These are phyloP conservation scores for Didymella pomorum DNA, from an alignment of 2,329 filamentous ascomycete species.

Conservation along the genomic window DNA sequence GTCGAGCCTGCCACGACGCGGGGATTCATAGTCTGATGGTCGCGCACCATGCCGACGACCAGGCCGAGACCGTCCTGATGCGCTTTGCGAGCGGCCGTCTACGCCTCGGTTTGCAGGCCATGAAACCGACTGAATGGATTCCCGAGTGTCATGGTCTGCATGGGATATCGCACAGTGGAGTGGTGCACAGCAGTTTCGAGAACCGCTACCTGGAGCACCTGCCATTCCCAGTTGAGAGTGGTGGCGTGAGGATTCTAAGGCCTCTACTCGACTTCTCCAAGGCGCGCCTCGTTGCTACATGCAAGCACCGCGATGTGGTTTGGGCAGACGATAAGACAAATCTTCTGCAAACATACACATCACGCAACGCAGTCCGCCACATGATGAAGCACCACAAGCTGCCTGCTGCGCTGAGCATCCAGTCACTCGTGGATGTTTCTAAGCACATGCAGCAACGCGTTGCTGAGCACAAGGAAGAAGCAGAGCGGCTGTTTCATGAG, in stretches of 20 bases:
- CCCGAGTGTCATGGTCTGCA: slow-evolving; percentile 83
- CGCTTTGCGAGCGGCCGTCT: slow-evolving; percentile 73
- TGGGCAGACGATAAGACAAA: slow-evolving; percentile 94
- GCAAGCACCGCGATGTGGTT: slow-evolving; percentile 68
- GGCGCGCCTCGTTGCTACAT: slow-evolving; percentile 76
- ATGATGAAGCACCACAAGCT: slow-evolving; percentile 67
- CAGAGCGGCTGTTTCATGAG: slow-evolving; percentile 62
- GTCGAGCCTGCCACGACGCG: slow-evolving; percentile 62
- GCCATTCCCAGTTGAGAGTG: slow-evolving; percentile 61
- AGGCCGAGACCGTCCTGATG: slow-evolving; percentile 88
- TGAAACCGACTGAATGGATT: slow-evolving; percentile 71
- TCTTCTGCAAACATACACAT: slow-evolving; percentile 75
- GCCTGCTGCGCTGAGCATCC: slow-evolving; percentile 73
- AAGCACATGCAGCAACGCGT: slow-evolving; percentile 62
- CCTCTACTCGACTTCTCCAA: slow-evolving; percentile 78
- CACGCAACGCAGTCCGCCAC: slow-evolving; percentile 80
- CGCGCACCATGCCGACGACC: slow-evolving; percentile 89
- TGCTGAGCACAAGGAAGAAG: slow-evolving; percentile 60
- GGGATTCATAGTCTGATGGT: slow-evolving; percentile 71
- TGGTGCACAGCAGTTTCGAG: not conserved
- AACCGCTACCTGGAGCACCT: not conserved
- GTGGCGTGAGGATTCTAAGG: slow-evolving; percentile 72
- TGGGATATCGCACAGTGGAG: slow-evolving; percentile 64
- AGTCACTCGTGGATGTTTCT: slow-evolving; percentile 60
- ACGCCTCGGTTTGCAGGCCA: slow-evolving; percentile 76